Percentiles rank a stretch among this genome's conserved stretches.
Evolutionary conservation across 2,329 filamentous ascomycete genomes (phyloP).

Genomic region (Fusarium marasasianum): DNA sequence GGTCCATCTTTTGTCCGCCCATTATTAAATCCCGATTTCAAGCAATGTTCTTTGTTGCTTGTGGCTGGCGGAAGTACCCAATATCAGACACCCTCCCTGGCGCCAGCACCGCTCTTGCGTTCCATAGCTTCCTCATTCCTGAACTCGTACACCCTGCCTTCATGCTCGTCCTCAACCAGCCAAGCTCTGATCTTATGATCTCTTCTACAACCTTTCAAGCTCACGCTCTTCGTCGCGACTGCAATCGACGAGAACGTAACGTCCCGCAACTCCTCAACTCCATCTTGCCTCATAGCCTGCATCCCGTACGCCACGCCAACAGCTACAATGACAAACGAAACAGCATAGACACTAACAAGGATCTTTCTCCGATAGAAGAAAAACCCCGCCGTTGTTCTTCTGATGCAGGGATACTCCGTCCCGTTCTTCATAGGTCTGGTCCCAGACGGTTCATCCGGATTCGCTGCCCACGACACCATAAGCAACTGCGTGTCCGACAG

Average conservation of each 20-base stretch:
- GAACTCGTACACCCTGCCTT: background rate
- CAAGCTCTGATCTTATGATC: background rate
- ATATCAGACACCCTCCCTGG: background rate
- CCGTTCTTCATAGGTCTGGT: background rate
- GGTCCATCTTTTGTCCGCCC: too few species aligned
- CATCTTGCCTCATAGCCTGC: constrained; percentile 20
- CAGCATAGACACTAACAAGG: constrained; percentile 9
- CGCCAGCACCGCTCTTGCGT: background rate
- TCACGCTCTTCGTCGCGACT: background rate
- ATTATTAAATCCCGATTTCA: background rate
- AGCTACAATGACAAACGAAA: constrained; percentile 13
- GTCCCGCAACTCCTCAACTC: constrained; percentile 20
- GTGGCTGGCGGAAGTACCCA: too few species aligned
- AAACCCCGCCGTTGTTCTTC: background rate
- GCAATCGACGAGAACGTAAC: constrained; percentile 23
- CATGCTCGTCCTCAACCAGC: background rate
- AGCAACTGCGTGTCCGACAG: constrained; percentile 24
- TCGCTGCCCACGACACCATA: constrained; percentile 22
- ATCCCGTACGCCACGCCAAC: constrained; percentile 17
- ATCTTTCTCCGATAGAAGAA: constrained; percentile 22
- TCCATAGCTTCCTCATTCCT: background rate
- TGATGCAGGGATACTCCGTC: constrained; percentile 13
- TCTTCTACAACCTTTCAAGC: accelerated
- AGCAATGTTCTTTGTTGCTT: too few species aligned
- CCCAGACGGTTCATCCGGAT: constrained; percentile 12